phyloP scores from a whole-genome alignment of 129 eudicot genomes.

The Helichrysum umbraculigerum region DNA sequence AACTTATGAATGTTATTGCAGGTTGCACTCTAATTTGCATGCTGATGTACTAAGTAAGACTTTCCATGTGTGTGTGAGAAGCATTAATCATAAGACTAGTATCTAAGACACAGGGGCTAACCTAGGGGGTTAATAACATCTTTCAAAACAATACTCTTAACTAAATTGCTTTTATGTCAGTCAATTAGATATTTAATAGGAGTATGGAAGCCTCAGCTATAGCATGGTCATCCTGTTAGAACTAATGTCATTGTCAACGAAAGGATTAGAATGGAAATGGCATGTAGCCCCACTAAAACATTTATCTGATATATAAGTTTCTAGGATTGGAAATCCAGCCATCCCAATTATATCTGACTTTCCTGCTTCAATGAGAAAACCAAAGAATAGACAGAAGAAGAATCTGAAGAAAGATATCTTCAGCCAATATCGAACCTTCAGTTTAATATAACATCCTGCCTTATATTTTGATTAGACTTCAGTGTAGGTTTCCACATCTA shows the following conservation, averaged over 20 bases:
- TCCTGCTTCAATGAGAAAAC: too few relatives aligned
- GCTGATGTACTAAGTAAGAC: background rate
- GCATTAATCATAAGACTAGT: background rate
- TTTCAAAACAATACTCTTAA: slow-evolving; percentile 1
- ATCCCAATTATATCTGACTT: too few relatives aligned
- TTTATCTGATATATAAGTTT: too few relatives aligned
- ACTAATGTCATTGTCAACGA: background rate
- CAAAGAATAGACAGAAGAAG: too few relatives aligned
- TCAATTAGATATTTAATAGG: background rate
- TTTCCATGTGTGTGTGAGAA: background rate
- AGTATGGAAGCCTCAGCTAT: background rate
- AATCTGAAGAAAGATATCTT: too few relatives aligned
- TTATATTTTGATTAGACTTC: background rate
- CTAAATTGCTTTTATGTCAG: background rate
- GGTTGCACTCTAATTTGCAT: slow-evolving; percentile 8
- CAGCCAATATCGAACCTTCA: background rate
- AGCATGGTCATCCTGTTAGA: background rate
- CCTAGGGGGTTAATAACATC: background rate
- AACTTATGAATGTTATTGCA: background rate
- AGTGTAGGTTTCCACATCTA: background rate
- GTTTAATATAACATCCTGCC: background rate
- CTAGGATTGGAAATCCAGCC: too few relatives aligned
- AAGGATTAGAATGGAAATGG: background rate
- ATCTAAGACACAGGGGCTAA: background rate
- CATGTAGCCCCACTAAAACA: background rate